Conservation (phyloP, 106 monocot species). For the Gastrodia elata region DNA sequence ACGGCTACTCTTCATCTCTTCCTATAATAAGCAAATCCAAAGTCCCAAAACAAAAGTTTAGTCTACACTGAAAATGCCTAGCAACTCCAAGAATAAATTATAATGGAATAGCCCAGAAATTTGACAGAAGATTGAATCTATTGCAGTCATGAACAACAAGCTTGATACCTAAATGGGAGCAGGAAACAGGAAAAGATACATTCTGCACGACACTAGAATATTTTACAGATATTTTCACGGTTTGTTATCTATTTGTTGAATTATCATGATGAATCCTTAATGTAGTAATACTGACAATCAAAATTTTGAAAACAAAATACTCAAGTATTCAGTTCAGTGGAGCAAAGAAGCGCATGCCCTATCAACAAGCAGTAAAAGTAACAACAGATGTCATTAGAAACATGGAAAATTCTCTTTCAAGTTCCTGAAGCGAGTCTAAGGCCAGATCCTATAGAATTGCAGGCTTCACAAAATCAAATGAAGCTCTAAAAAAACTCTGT, state of each 20-base stretch:
- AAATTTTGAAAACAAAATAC: not conserved
- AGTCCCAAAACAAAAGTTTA: not conserved
- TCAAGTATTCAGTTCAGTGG: too few relatives aligned
- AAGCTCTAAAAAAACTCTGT: too few relatives aligned
- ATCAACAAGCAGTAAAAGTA: too few relatives aligned
- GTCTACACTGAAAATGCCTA: not conserved
- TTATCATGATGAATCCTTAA: too few relatives aligned
- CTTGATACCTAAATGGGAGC: not conserved
- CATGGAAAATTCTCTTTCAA: too few relatives aligned
- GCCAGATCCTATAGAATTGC: too few relatives aligned
- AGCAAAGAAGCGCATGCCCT: too few relatives aligned
- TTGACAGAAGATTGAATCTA: not conserved
- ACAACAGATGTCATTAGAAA: too few relatives aligned
- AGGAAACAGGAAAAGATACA: not conserved
- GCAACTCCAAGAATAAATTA: not conserved
- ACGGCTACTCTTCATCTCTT: slow-evolving; percentile 66
- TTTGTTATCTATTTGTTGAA: too few relatives aligned
- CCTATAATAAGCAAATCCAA: slow-evolving; percentile 35
- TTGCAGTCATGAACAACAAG: not conserved
- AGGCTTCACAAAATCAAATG: too few relatives aligned
- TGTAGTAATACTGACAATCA: not conserved
- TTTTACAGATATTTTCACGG: too few relatives aligned
- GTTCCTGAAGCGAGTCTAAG: too few relatives aligned
- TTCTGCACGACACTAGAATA: not conserved
- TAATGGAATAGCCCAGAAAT: not conserved